Base-by-base conservation (phyloP, 148 eudicot genomes). In the Arbutus unedo region DNA sequence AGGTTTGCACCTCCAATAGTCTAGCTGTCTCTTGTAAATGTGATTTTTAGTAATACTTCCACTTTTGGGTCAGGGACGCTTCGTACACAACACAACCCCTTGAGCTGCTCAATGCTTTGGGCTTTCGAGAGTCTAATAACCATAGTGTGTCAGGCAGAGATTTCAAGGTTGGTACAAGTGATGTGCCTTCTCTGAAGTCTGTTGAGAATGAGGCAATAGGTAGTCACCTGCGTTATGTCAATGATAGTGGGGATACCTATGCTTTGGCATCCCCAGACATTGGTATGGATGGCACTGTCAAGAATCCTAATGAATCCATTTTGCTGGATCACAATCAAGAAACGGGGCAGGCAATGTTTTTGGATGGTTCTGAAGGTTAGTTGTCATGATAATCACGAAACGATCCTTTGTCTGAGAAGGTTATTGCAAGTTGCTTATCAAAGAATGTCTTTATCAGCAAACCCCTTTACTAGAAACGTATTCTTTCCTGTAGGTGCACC, bases 21-120 rank as follows among this genome's bases (percentile, higher is more conserved):
- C 23, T 59, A 81, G 41, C 54, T 81, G 43, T n/a, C 53, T 77
- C 49, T 44, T 21, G 45, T 2, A 11, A 68, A 19, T 8, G 31
- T 43, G 18, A 13, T 76, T n/a, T 70, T 70, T 10, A 49, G 14
- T 48, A 43, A 49, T 31, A 50, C 51, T n/a, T 71, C 45, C 71
- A 78, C 23, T 62, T 76, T 78, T 81, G 80, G 79, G n/a, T 21
- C 93, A 96, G 98, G 87, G 97, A 96, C 93, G 99, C 99, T 84
- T 87, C 98, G 64, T 94, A 96, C 84, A 87, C 98, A 59, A 96
- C 99, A 60, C 99, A 96, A 76, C 99, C 99, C 81, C 91, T 96
- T 78, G 99, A 96, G 91, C 92, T 96, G 80, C 91, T 96, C 68
- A 96, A 94, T 89, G 90, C 93, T 79, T 84, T 94, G 88, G 93